Base-by-base conservation (phyloP, 371 early-diverging fungal species). In the Capniomyces stellatus region DNA sequence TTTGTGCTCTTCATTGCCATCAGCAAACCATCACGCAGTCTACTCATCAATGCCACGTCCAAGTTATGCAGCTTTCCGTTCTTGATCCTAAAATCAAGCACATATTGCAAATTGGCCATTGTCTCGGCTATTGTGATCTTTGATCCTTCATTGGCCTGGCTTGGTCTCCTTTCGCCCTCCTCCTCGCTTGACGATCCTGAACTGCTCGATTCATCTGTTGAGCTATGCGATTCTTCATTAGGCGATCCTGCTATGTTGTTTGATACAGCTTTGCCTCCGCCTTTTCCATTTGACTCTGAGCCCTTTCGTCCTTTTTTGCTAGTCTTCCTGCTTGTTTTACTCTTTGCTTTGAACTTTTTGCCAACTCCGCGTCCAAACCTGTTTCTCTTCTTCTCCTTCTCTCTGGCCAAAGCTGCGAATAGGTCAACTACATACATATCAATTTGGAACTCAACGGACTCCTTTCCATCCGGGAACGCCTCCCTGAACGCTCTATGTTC, bases 1-100 rank as follows among this genome's bases (percentile, higher is more conserved):
- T 75, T 72, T 21, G 74, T 71, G 47, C 77, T 72, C 1, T 75
- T 74, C 71, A 83, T 85, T 55, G 84, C 77, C 31, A 86, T 67
- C 48, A 93, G 62, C 51, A 94, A 73, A 31, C 82, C 92, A 55
- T 89, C 85, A 30, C 81, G 76, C 12, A 94, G 75, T 13, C 87
- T 75, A 57, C 74, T 73, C 93, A 93, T 93, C 27, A 93, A 62
- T 2, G 61, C 73, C 6, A 61, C 61, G 46, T 94, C 93, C 25
- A 94, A 79, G 54, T 78, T 77, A 44, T 78, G 81, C 71, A 83
- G 82, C 54, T 78, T 77, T 15, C 87, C 86, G 43, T 84, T 85
- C 51, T 83, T 81, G 61, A 94, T 79, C 19, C 87, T 83, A 64
- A 81, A 86, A 58, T 93, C 89, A 82, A 92, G 86, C 22, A 93